A percentile compares a stretch with the other conserved stretches of the same genome.
These are phyloP conservation scores for Globisporangium viniferum DNA, from an alignment of 352 stramenopile species.

Conservation along the genomic window DNA sequence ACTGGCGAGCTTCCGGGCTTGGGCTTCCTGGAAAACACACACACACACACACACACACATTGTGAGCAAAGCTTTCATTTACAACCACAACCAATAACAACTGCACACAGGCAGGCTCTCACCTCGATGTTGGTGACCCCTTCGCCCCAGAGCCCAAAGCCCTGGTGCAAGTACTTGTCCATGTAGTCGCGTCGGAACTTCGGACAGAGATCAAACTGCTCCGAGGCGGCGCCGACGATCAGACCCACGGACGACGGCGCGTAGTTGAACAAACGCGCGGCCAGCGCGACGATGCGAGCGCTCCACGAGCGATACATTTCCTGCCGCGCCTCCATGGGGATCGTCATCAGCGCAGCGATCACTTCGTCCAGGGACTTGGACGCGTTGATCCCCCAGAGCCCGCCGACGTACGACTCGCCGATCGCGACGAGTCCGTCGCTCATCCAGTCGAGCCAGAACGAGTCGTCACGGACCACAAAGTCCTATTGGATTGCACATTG, in stretches of 20 bases:
- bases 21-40: conserved; percentile 34
- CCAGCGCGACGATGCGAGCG: conserved; percentile 67
- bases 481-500: conserved; percentile 31
- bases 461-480: conserved; percentile 73
- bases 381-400: conserved; percentile 62
- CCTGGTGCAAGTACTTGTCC: conserved; percentile 72
- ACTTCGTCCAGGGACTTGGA: conserved; percentile 63
- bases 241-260: conserved; percentile 62
- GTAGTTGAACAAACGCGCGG: conserved; percentile 77
- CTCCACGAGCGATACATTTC: conserved; percentile 88
- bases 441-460: conserved; percentile 88
- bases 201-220: conserved; percentile 75
- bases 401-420: conserved; percentile 77
- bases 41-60: not conserved
- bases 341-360: conserved; percentile 70
- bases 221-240: conserved; percentile 59
- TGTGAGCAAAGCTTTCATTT: not conserved
- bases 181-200: conserved; percentile 72
- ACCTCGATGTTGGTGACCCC: conserved; percentile 43
- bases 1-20: conserved; percentile 64
- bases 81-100: too few relatives aligned
- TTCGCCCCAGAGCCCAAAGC: conserved; percentile 71
- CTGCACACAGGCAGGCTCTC: not conserved
- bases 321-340: conserved; percentile 75
- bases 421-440: conserved; percentile 80